Percentiles rank a stretch among this genome's conserved stretches.
Conservation (phyloP, 208 protist genomes). For the Acanthamoeba culbertsoni region DNA sequence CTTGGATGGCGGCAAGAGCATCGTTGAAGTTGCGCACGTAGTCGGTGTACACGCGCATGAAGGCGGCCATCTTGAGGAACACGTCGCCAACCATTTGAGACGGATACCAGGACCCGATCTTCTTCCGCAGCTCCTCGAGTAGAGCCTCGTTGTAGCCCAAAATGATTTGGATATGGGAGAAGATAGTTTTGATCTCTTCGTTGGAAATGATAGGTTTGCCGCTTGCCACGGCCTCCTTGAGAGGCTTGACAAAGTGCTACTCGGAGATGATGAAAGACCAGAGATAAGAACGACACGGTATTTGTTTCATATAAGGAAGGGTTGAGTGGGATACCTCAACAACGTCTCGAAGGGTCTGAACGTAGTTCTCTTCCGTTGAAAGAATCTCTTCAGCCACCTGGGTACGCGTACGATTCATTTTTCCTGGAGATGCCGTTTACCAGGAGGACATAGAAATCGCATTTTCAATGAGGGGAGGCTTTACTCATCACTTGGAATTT, state of each 20-base stretch:
- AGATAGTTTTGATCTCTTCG: conserved; percentile 30
- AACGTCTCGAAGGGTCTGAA: neutral
- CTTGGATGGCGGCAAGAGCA: neutral
- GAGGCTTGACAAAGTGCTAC: conserved; percentile 1
- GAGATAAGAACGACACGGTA: neutral
- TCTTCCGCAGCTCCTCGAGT: conserved; percentile 3
- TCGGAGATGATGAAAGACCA: too few species aligned
- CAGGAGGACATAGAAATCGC: neutral
- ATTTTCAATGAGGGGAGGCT: neutral
- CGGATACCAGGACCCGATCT: neutral
- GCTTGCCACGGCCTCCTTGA: neutral
- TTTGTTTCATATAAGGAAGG: too few species aligned
- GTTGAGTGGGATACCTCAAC: conserved; percentile 27
- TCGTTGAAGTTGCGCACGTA: conserved; percentile 49
- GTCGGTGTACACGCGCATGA: conserved; percentile 30
- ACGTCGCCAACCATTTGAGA: neutral
- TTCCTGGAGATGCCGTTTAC: neutral
- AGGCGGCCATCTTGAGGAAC: conserved; percentile 7
- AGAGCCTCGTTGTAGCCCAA: conserved; percentile 1
- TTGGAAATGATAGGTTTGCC: conserved; percentile 17
- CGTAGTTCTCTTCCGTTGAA: conserved; percentile 23
- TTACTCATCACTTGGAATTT: conserved; percentile 2
- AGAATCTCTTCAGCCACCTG: conserved; percentile 20
- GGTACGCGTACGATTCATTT: conserved; percentile 12
- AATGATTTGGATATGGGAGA: conserved; percentile 53